Evolutionary conservation across 2,329 filamentous ascomycete genomes (phyloP).

Genomic region (Chaetomium globosum): DNA sequence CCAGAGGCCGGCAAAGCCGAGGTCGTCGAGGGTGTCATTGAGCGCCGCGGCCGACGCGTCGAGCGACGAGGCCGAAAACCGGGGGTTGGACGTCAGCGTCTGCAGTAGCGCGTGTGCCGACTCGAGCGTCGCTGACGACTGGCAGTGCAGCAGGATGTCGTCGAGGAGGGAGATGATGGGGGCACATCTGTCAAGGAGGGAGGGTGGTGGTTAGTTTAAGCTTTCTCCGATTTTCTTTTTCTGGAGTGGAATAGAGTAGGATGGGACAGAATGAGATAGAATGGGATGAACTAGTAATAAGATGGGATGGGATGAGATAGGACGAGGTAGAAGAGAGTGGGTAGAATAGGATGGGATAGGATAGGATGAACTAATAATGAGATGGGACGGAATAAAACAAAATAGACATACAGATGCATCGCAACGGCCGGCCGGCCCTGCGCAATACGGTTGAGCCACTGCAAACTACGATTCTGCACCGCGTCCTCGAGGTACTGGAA

Average conservation of each 20-base stretch:
- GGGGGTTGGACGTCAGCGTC: constrained; percentile 58
- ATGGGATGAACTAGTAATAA: no score
- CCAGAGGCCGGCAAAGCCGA: constrained; percentile 68
- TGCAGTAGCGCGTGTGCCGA: constrained; percentile 63
- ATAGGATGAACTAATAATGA: no score
- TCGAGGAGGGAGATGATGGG: constrained; percentile 62
- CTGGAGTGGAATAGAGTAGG: no score
- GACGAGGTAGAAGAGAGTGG: no score
- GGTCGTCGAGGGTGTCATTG: constrained; percentile 57
- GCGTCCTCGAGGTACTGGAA: constrained; percentile 66
- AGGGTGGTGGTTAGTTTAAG: neutral
- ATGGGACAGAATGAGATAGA: no score
- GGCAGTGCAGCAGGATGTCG: constrained; percentile 64
- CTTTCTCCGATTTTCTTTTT: neutral
- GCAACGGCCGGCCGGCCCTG: constrained; percentile 58
- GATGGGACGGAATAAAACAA: neutral
- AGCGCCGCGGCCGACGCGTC: constrained; percentile 52
- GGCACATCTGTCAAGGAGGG: constrained; percentile 46
- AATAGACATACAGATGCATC: constrained; percentile 56
- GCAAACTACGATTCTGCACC: constrained; percentile 60
- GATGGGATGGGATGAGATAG: neutral
- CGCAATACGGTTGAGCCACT: constrained; percentile 63
- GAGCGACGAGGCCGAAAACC: constrained; percentile 53
- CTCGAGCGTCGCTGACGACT: constrained; percentile 61
- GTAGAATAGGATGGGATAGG: neutral